phyloP scores from a whole-genome alignment of 345 rosid genomes.

The Streptanthus diversifolius region DNA sequence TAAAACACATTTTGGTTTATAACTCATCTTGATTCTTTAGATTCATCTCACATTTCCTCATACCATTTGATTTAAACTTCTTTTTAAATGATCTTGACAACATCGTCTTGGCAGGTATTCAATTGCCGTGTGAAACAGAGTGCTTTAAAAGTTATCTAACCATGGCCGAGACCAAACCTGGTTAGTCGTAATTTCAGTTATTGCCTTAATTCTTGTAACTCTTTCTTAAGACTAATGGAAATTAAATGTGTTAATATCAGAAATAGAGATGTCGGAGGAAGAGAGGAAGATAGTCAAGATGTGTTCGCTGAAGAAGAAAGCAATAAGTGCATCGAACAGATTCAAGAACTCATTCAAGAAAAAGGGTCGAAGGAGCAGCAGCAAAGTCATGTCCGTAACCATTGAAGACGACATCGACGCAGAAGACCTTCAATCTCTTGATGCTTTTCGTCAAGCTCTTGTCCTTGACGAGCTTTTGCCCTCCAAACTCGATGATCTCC shows the following conservation, averaged over 20 bases:
- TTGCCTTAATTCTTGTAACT: not conserved
- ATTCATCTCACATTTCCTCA: conserved; percentile 1
- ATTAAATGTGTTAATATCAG: conserved; percentile 1
- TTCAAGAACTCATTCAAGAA: conserved; percentile 68
- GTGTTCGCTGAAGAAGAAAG: conserved; percentile 70
- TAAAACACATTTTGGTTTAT: conserved; percentile 5
- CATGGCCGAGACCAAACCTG: conserved; percentile 40
- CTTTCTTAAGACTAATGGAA: not conserved
- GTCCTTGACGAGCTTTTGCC: conserved; percentile 80
- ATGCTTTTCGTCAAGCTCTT: conserved; percentile 85
- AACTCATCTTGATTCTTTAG: not conserved
- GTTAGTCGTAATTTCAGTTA: conserved; percentile 10
- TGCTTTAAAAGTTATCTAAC: conserved; percentile 21
- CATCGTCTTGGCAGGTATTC: conserved; percentile 23
- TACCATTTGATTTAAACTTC: not conserved
- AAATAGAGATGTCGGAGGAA: conserved; percentile 55
- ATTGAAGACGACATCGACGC: conserved; percentile 65
- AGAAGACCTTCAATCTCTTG: conserved; percentile 80
- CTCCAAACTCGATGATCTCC: conserved; percentile 73
- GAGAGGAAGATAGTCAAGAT: conserved; percentile 72
- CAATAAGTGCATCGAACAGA: conserved; percentile 73
- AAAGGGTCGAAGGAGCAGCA: conserved; percentile 54
- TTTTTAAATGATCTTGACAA: not conserved
- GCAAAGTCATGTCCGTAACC: conserved; percentile 58
- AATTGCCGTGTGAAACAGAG: conserved; percentile 31